Conservation (phyloP, 2,329 filamentous ascomycete species). For the Penicillium janthinellum region DNA sequence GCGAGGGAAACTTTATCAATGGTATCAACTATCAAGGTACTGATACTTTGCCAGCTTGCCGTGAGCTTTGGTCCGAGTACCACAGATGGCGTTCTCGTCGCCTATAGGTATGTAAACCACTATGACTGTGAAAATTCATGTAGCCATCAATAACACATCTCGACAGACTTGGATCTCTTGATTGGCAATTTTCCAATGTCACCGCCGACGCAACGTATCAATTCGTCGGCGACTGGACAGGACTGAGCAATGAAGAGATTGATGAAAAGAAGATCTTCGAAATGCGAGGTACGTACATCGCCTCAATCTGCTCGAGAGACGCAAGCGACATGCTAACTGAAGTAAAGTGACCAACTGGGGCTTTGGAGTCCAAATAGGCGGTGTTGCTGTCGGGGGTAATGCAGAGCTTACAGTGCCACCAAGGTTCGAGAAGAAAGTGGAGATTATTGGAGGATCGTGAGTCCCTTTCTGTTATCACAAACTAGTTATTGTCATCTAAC, state of each 20-base stretch:
- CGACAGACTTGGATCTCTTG: constrained; percentile 56
- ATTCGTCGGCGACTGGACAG: constrained; percentile 51
- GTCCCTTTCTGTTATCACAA: background rate
- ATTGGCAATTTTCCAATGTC: constrained; percentile 65
- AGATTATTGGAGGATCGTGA: constrained; percentile 50
- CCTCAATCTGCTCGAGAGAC: background rate
- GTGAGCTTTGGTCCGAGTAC: constrained; percentile 58
- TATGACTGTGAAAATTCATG: background rate
- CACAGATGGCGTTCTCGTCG: constrained; percentile 54
- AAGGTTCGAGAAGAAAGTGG: constrained; percentile 40
- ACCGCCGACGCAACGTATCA: constrained; percentile 59
- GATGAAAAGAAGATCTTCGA: constrained; percentile 56
- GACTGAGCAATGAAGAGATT: constrained; percentile 48
- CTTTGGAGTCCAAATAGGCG: constrained; percentile 59
- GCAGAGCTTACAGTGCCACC: constrained; percentile 50
- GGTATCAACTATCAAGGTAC: constrained; percentile 5
- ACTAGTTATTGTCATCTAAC: constrained; percentile 28
- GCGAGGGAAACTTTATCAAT: background rate
- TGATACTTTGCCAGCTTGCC: constrained; percentile 42
- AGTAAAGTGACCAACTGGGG: constrained; percentile 60
- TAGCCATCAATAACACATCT: background rate
- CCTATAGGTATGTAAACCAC: constrained; percentile 44
- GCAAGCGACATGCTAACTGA: constrained; percentile 5
- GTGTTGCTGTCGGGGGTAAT: constrained; percentile 52
- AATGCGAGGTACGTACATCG: constrained; percentile 44